A percentile compares a stretch with the other conserved stretches of the same genome.
phyloP scores from a whole-genome alignment of 2,329 filamentous ascomycete genomes.

The Epichloe festucae region DNA sequence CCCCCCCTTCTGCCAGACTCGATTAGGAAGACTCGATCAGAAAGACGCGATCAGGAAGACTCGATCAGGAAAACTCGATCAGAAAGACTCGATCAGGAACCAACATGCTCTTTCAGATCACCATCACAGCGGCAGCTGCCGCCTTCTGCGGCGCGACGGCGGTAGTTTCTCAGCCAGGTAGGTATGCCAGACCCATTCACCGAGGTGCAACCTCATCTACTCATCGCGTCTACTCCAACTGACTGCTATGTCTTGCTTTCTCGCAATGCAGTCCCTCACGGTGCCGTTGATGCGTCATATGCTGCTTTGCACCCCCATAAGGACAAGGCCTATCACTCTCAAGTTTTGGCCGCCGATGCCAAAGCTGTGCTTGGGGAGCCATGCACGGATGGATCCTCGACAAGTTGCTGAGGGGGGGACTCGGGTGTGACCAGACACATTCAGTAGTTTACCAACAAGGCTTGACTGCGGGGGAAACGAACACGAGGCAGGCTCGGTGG shows the following conservation, averaged over 20 bases:
- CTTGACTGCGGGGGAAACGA: too few species aligned
- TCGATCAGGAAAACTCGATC: too few species aligned
- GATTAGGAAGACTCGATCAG: too few species aligned
- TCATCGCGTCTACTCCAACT: background rate
- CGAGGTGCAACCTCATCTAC: background rate
- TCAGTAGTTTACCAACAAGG: too few species aligned
- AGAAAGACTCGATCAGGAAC: background rate
- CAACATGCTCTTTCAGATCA: background rate
- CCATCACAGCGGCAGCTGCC: background rate
- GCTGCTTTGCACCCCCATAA: background rate
- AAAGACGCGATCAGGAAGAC: too few species aligned
- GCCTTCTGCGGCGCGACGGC: background rate
- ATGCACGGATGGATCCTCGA: too few species aligned
- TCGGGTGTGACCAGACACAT: too few species aligned
- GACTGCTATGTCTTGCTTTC: background rate
- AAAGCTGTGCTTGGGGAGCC: background rate
- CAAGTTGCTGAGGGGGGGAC: too few species aligned
- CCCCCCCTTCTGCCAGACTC: too few species aligned
- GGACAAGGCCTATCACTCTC: background rate
- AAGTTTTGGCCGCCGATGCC: background rate
- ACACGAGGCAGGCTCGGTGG: too few species aligned
- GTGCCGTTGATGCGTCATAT: background rate
- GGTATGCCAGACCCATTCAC: background rate
- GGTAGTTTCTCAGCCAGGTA: background rate
- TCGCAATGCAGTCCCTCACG: background rate